Evolutionary conservation across 1,139 yeast species (phyloP).

Genomic region (Sugiyamaella grinbergsii): DNA sequence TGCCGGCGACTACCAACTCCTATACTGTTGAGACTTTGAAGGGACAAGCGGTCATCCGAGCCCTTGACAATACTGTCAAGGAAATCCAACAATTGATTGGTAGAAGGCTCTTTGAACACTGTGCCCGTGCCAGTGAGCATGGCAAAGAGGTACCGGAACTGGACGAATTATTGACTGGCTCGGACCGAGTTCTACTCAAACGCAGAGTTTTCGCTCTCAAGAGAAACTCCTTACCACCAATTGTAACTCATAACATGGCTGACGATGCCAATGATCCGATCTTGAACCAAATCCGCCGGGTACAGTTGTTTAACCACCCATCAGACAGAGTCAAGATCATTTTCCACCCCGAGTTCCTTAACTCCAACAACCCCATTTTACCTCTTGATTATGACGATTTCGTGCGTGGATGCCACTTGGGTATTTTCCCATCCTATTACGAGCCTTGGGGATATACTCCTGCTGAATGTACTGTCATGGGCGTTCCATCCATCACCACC

Average conservation of each 20-base stretch:
- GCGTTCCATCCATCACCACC: conserved; percentile 97
- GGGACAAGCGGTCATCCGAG: conserved; percentile 95
- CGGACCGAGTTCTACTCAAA: conserved; percentile 86
- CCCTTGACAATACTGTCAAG: conserved; percentile 83
- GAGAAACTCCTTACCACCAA: conserved; percentile 86
- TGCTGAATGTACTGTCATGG: conserved; percentile 99
- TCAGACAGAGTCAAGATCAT: conserved; percentile 92
- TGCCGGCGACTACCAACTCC: conserved; percentile 95
- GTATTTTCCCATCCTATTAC: conserved; percentile 97
- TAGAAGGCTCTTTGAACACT: conserved; percentile 84
- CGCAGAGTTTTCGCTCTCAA: conserved; percentile 92
- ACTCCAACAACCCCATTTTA: conserved; percentile 90
- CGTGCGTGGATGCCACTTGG: conserved; percentile 96
- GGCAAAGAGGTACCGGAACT: conserved; percentile 63
- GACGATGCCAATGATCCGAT: conserved; percentile 92
- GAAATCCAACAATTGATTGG: conserved; percentile 91
- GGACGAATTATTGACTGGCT: conserved; percentile 81
- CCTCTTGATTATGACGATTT: conserved; percentile 96
- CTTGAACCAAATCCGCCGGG: conserved; percentile 87
- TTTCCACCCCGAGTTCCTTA: conserved; percentile 96
- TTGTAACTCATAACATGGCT: conserved; percentile 96
- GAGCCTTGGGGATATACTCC: conserved; percentile 99
- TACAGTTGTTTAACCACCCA: conserved; percentile 84
- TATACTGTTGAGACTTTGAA: conserved; percentile 94
- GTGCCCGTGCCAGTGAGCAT: conserved; percentile 74